Percentiles rank a stretch among this genome's conserved stretches.
Evolutionary conservation across 331 rosid species (phyloP).

Genomic region (Malus hybrid): DNA sequence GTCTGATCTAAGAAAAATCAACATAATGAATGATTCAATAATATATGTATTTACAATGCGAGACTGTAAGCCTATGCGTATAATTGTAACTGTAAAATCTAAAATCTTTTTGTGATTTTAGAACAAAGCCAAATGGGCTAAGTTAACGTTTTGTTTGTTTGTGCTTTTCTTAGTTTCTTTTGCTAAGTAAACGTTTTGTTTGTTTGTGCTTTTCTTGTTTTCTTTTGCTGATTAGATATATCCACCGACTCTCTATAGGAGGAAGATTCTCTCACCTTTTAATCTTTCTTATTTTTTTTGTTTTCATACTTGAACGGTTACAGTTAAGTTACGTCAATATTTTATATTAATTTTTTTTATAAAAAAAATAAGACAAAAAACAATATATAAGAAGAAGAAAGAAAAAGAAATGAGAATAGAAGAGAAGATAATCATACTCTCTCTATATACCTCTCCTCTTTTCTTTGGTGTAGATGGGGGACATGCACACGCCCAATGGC

Average conservation of each 20-base stretch:
- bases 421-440: fast-evolving
- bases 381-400: fast-evolving
- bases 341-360: too few species aligned
- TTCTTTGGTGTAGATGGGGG: neutral
- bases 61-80: too few species aligned
- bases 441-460: too few species aligned
- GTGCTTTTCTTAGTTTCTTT: too few species aligned
- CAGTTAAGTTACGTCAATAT: fast-evolving
- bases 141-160: neutral
- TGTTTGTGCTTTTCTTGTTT: conserved; percentile 18
- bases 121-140: conserved; percentile 12
- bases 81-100: too few species aligned
- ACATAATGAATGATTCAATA: too few species aligned
- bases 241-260: conserved; percentile 20
- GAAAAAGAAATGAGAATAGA: fast-evolving
- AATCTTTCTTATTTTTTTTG: fast-evolving
- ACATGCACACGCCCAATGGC: conserved; percentile 49
- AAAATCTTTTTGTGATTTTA: neutral
- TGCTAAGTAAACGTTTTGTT: conserved; percentile 1
- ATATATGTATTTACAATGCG: too few species aligned
- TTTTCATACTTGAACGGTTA: fast-evolving
- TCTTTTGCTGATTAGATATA: conserved; percentile 4
- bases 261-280: too few species aligned
- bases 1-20: too few species aligned
- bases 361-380: fast-evolving